phyloP scores from a whole-genome alignment of 75 land plant species.

The Larix kaempferi region DNA sequence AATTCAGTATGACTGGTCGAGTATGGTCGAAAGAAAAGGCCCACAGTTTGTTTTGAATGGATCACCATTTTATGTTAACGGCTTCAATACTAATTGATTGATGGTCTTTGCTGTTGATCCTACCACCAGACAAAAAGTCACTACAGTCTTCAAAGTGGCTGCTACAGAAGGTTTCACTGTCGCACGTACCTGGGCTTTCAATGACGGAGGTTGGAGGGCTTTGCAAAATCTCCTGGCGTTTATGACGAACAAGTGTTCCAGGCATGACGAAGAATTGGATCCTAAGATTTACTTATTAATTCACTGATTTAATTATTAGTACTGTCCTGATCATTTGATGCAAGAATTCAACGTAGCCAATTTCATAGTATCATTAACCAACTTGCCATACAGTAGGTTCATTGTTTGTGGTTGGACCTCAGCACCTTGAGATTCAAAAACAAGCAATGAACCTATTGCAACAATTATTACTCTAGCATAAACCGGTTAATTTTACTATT shows the following conservation, averaged over 20 bases:
- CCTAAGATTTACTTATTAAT: neutral
- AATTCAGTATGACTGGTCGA: no score
- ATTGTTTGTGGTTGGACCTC: no score
- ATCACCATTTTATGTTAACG: constrained; percentile 83
- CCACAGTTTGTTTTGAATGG: constrained; percentile 60
- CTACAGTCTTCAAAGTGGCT: constrained; percentile 62
- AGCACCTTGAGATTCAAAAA: no score
- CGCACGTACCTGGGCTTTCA: constrained; percentile 94
- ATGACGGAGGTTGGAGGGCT: constrained; percentile 94
- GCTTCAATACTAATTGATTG: constrained; percentile 95
- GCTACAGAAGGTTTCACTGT: constrained; percentile 71
- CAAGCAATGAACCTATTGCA: no score
- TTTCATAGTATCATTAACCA: no score
- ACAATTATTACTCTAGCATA: no score
- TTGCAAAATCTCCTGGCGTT: constrained; percentile 79
- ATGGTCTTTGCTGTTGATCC: constrained; percentile 72
- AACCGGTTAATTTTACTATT: no score
- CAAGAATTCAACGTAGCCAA: no score
- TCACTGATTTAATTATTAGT: no score
- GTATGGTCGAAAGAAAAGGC: constrained; percentile 46
- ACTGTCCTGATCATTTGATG: no score
- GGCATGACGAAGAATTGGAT: constrained; percentile 20
- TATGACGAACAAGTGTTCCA: constrained; percentile 91
- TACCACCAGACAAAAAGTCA: constrained; percentile 59
- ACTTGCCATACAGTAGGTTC: no score